A percentile compares a stretch with the other conserved stretches of the same genome.
Conservation (phyloP, 345 rosid species). For the Syzygium jambos region DNA sequence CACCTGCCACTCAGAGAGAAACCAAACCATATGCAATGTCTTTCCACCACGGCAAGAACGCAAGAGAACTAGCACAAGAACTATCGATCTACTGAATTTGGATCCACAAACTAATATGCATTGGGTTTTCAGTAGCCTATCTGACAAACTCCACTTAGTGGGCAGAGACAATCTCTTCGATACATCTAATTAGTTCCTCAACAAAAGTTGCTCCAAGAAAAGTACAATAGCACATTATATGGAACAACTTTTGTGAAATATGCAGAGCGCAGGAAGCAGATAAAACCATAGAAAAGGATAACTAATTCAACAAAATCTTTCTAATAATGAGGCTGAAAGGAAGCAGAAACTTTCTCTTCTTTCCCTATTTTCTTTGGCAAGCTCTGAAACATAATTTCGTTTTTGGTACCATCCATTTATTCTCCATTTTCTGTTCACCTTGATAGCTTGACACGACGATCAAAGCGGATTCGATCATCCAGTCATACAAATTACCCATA, state of each 20-base stretch:
- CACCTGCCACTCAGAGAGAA: not conserved
- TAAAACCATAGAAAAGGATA: not conserved
- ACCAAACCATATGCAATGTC: not conserved
- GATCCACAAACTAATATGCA: not conserved
- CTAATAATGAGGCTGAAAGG: not conserved
- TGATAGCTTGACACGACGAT: not conserved
- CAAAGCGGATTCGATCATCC: not conserved
- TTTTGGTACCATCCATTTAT: not conserved
- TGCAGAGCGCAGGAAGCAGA: not conserved
- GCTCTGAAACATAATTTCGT: not conserved
- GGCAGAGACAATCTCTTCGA: not conserved
- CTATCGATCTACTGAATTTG: not conserved
- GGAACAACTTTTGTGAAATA: not conserved
- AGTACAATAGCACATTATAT: not conserved
- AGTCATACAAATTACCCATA: not conserved
- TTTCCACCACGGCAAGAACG: not conserved
- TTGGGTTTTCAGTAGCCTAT: not conserved
- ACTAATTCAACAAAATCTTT: not conserved
- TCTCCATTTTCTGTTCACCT: not conserved
- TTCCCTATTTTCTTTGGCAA: not conserved
- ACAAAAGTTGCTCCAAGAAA: not conserved
- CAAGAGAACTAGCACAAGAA: not conserved
- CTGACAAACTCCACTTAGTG: not conserved
- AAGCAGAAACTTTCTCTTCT: not conserved
- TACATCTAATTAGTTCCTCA: not conserved